Evolutionary conservation across 805 yeast genomes (phyloP).

Genomic region (Lachancea waltii): DNA sequence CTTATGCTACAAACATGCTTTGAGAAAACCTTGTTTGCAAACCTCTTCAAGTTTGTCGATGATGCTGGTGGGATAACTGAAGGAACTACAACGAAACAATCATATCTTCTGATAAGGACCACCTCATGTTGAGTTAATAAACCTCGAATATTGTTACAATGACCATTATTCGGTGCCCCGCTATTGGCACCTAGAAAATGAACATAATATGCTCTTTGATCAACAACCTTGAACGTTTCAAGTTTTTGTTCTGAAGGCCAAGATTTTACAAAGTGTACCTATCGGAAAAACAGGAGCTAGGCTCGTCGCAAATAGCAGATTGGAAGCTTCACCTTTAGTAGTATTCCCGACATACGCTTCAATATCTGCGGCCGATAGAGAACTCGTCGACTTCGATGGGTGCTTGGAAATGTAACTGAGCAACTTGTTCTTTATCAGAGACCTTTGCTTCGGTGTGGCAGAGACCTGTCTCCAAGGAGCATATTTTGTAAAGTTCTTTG

Average conservation of each 20-base stretch:
- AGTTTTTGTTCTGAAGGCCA: background rate
- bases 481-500: slow-evolving; percentile 20
- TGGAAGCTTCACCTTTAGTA: slow-evolving; percentile 27
- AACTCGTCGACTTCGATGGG: background rate
- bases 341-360: slow-evolving; percentile 10
- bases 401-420: background rate
- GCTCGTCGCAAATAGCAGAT: slow-evolving; percentile 23
- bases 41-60: too few species aligned
- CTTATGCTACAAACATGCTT: too few species aligned
- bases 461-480: slow-evolving; percentile 31
- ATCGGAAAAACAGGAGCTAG: slow-evolving; percentile 29
- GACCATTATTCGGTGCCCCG: too few species aligned
- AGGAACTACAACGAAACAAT: too few species aligned
- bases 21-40: too few species aligned
- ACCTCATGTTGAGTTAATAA: too few species aligned
- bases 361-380: slow-evolving; percentile 4
- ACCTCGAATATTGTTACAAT: too few species aligned
- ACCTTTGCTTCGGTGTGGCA: slow-evolving; percentile 28
- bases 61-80: too few species aligned
- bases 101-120: too few species aligned
- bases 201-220: too few species aligned
- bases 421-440: slow-evolving; percentile 11
- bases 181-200: too few species aligned
- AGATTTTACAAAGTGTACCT: slow-evolving; percentile 14
- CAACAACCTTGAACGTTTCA: too few species aligned